Evolutionary conservation across 2,329 filamentous ascomycete genomes (phyloP).

Genomic region (Gliomastix tumulicola): DNA sequence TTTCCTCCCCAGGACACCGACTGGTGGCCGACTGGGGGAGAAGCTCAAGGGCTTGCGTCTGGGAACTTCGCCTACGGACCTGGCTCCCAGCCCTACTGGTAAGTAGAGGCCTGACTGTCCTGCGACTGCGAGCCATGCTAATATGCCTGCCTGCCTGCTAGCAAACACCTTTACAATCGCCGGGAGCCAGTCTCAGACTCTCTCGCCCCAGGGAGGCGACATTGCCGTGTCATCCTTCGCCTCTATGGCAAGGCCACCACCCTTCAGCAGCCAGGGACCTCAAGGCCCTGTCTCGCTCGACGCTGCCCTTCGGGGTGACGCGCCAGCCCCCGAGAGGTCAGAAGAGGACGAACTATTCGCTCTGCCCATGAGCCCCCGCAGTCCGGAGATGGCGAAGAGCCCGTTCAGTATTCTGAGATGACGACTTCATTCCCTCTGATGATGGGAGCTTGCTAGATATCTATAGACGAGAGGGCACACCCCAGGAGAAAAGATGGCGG

Average conservation of each 20-base stretch:
- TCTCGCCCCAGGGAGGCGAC: constrained; percentile 21
- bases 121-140: too few species aligned
- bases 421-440: too few species aligned
- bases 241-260: constrained; percentile 20
- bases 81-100: constrained; percentile 48
- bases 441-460: too few species aligned
- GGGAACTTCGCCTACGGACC: constrained; percentile 62
- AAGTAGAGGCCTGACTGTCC: too few species aligned
- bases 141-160: constrained; percentile 6
- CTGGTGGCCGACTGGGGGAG: constrained; percentile 65
- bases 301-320: constrained; percentile 17
- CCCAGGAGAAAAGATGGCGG: too few species aligned
- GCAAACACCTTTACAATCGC: constrained; percentile 26
- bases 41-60: constrained; percentile 75
- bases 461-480: too few species aligned
- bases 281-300: constrained; percentile 22
- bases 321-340: constrained; percentile 13
- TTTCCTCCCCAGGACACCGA: too few species aligned
- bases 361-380: constrained; percentile 76
- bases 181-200: constrained; percentile 22
- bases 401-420: constrained; percentile 57
- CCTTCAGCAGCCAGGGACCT: constrained; percentile 6
- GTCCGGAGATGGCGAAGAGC: constrained; percentile 77
- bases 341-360: constrained; percentile 86
- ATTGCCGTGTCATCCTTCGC: constrained; percentile 27